Percentiles rank a stretch among this genome's conserved stretches.
Evolutionary conservation across 176 grass and related monocot species (phyloP).

Genomic region (Phoenix dactylifera): DNA sequence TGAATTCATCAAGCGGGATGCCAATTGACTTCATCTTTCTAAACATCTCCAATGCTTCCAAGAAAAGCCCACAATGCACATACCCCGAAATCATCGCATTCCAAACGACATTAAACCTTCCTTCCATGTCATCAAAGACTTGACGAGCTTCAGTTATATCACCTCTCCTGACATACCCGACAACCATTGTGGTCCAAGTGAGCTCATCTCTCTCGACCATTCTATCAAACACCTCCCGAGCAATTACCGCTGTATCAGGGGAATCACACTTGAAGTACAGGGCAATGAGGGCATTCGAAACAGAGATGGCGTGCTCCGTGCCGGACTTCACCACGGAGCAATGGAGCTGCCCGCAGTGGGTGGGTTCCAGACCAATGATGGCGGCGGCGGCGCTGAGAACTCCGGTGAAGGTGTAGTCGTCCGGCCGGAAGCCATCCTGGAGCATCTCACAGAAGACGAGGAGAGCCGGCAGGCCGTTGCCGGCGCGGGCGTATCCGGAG

Average conservation of each 20-base stretch:
- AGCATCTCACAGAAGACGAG: conserved; percentile 42
- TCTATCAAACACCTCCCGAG: conserved; percentile 62
- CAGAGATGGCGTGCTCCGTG: conserved; percentile 27
- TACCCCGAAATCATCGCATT: conserved; percentile 96
- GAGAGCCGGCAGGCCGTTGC: conserved; percentile 33
- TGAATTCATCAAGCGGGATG: conserved; percentile 62
- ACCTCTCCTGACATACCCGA: conserved; percentile 71
- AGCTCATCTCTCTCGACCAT: conserved; percentile 67
- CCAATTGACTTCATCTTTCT: conserved; percentile 52
- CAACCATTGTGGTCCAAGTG: conserved; percentile 77
- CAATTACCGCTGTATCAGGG: conserved; percentile 9
- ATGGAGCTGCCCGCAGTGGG: conserved; percentile 52
- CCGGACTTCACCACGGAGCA: conserved; percentile 51
- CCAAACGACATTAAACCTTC: conserved; percentile 65
- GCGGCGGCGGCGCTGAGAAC: conserved; percentile 60
- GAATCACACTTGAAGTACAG: conserved; percentile 52
- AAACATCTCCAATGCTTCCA: conserved; percentile 66
- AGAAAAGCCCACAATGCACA: conserved; percentile 45
- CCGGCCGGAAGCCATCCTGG: conserved; percentile 26
- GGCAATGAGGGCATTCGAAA: conserved; percentile 71
- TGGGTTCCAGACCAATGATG: conserved; percentile 26
- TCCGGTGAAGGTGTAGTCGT: conserved; percentile 66
- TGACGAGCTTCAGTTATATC: conserved; percentile 37
- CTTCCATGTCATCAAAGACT: conserved; percentile 55
- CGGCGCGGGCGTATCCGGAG: conserved; percentile 53